These are phyloP conservation scores for Setaria viridis DNA, from an alignment of 202 grass and related monocot species.

Conservation along the genomic window DNA sequence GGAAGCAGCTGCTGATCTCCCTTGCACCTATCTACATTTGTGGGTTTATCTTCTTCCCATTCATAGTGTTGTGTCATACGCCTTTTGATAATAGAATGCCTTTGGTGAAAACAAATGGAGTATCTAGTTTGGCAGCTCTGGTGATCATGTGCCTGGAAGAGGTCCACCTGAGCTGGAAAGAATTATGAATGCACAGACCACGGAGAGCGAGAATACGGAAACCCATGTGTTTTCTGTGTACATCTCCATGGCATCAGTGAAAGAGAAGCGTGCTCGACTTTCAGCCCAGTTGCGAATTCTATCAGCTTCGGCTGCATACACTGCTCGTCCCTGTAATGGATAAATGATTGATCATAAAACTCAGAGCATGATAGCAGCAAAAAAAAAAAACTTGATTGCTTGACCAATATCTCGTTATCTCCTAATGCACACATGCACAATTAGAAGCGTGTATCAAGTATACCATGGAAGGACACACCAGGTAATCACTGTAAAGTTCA, in stretches of 20 bases:
- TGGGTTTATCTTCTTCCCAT: slow-evolving; percentile 40
- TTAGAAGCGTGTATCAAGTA: slow-evolving; percentile 4
- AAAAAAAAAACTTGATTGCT: neutral
- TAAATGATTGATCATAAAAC: neutral
- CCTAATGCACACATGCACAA: neutral
- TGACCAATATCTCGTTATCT: neutral
- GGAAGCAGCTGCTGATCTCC: slow-evolving; percentile 21
- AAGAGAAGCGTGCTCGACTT: slow-evolving; percentile 86
- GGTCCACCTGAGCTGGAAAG: slow-evolving; percentile 84
- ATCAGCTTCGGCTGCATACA: slow-evolving; percentile 94
- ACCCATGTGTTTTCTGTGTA: slow-evolving; percentile 95
- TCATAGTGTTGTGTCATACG: slow-evolving; percentile 4
- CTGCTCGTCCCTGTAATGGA: slow-evolving; percentile 75
- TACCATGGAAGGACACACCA: neutral
- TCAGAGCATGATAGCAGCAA: neutral
- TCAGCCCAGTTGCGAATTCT: slow-evolving; percentile 98
- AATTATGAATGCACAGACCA: slow-evolving; percentile 99
- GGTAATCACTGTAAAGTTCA: neutral
- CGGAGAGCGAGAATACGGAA: slow-evolving; percentile 95
- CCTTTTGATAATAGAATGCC: slow-evolving; percentile 30
- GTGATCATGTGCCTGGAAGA: slow-evolving; percentile 59
- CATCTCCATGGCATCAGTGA: slow-evolving; percentile 99
- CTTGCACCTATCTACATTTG: slow-evolving; percentile 19
- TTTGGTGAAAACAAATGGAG: neutral
- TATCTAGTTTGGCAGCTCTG: neutral